These are phyloP conservation scores for Mycena crocata DNA, from an alignment of 768 basidiomycete genomes.

Conservation along the genomic window DNA sequence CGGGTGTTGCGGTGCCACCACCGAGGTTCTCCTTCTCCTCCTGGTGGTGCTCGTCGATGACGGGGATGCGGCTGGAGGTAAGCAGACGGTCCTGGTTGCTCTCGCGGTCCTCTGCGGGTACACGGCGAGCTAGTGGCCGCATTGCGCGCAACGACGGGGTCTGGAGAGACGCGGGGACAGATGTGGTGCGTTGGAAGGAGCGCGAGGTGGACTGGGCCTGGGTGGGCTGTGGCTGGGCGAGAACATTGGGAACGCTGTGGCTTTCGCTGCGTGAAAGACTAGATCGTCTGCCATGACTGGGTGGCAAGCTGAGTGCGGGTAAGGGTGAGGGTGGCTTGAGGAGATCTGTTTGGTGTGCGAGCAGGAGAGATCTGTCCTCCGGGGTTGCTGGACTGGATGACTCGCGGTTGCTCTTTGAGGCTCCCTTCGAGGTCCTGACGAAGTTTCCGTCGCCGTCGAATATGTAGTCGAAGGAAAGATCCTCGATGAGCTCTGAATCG, in stretches of 20 bases:
- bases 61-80: conserved; percentile 30
- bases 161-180: conserved; percentile 62
- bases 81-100: conserved; percentile 40
- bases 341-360: conserved; percentile 48
- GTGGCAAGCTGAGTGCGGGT: conserved; percentile 25
- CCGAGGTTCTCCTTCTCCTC: conserved; percentile 64
- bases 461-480: conserved; percentile 76
- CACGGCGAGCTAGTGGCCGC: conserved; percentile 50
- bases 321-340: conserved; percentile 40
- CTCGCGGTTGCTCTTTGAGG: conserved; percentile 52
- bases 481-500: conserved; percentile 67
- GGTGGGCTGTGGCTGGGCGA: conserved; percentile 37
- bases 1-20: conserved; percentile 43
- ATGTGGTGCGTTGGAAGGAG: conserved; percentile 75
- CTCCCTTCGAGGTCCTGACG: conserved; percentile 67
- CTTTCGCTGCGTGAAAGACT: conserved; percentile 41
- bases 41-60: conserved; percentile 39
- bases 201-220: conserved; percentile 47
- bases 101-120: conserved; percentile 54
- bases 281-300: conserved; percentile 38
- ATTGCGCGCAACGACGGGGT: conserved; percentile 39
- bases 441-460: conserved; percentile 65
- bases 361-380: conserved; percentile 51
- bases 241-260: conserved; percentile 39
- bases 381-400: conserved; percentile 60